These are phyloP conservation scores for Erigeron philadelphicus DNA, from an alignment of 140 eudicot genomes.

Conservation along the genomic window DNA sequence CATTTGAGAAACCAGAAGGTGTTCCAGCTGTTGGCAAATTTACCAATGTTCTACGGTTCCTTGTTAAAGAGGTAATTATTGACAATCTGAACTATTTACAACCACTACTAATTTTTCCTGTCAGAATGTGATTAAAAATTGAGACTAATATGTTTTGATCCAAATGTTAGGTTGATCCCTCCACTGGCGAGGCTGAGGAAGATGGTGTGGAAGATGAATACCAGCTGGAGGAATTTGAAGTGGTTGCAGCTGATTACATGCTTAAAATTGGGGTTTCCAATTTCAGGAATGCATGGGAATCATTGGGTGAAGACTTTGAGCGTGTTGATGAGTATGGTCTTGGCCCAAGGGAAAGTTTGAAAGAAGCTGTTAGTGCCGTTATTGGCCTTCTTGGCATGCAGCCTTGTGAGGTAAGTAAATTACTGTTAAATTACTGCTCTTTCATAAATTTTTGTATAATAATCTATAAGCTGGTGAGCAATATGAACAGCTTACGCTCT, in stretches of 20 bases:
- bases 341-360: conserved; percentile 86
- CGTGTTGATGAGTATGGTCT: conserved; percentile 89
- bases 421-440: background rate
- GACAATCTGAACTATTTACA: conserved; percentile 5
- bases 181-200: conserved; percentile 93
- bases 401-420: conserved; percentile 80
- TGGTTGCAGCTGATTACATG: conserved; percentile 87
- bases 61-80: conserved; percentile 75
- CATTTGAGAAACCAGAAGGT: conserved; percentile 88
- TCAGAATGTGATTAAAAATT: background rate
- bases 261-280: conserved; percentile 85
- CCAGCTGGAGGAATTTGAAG: conserved; percentile 87
- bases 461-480: no score
- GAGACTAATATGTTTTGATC: background rate
- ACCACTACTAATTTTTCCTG: background rate
- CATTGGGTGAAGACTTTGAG: conserved; percentile 67
- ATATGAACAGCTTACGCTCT: no score
- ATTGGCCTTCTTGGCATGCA: conserved; percentile 91
- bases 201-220: conserved; percentile 96
- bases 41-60: conserved; percentile 60
- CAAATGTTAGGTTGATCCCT: conserved; percentile 41
- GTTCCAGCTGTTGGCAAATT: conserved; percentile 85
- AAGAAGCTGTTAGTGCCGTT: conserved; percentile 81
- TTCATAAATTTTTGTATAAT: background rate
- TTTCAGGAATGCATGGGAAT: conserved; percentile 95